Base-by-base conservation (phyloP, 2,329 filamentous ascomycete species). In the Fusarium decemcellulare region DNA sequence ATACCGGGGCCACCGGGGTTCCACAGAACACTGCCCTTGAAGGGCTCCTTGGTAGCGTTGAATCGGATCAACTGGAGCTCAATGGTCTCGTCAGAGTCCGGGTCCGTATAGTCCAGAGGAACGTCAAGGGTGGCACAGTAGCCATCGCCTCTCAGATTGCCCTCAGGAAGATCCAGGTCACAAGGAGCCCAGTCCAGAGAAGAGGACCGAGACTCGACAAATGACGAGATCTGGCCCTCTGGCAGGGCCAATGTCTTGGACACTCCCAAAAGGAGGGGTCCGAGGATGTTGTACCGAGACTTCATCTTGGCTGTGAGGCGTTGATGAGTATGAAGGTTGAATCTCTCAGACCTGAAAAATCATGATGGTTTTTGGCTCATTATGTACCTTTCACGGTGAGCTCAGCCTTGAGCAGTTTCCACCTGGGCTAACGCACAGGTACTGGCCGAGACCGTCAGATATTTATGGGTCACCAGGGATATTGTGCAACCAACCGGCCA, bases 1-100 rank as follows among this genome's bases (percentile, higher is more conserved):
- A 37, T 46, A 30, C 78, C 78, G 1, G 79, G 79, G 0, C 79
- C 79, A 8, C 79, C 79, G 47, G 80, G 79, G 70, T 82, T 80
- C 61, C 81, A 68, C 9, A 81, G 60, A 40, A 82, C 78, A 54
- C 75, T 80, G 6, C 80, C 79, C 29, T 77, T 76, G 3, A 72
- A 71, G 1, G 76, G 74, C 46, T 75, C 54, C 5, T 71, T 68
- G 5, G 70, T 46, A 2, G 80, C 77, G 1, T 74, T 71, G 6
- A 78, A 68, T 32, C 66, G 78, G 40, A 78, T 43, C 3, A 82
- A 67, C 14, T 77, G 68, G 8, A 82, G 70, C 4, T 61, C 58
- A 7, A 81, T 54, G 1, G 73, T 79, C 47, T 76, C 61, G 30
- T 66, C 71, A n/a, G 66, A 74, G 29, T 69, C 50, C 1, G 39